Conservation (phyloP, 1,139 yeast genomes). For the Saccharomycopsis hybrid region DNA sequence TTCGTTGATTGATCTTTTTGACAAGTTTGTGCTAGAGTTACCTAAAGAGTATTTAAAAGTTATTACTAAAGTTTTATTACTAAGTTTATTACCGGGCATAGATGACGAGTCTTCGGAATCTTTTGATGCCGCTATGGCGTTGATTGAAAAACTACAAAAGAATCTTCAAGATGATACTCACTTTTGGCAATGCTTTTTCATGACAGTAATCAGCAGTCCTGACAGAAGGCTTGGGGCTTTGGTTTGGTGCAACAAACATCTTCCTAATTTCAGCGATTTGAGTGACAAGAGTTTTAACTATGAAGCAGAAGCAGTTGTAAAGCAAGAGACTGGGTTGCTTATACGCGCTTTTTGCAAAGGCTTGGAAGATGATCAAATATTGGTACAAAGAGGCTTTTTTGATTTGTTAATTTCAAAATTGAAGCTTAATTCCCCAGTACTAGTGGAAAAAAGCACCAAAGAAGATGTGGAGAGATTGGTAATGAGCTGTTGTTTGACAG, state of each 20-base stretch:
- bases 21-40: slow-evolving; percentile 47
- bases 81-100: slow-evolving; percentile 76
- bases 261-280: slow-evolving; percentile 47
- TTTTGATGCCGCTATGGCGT: slow-evolving; percentile 50
- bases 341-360: slow-evolving; percentile 70
- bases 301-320: slow-evolving; percentile 55
- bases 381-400: slow-evolving; percentile 84
- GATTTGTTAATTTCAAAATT: slow-evolving; percentile 68
- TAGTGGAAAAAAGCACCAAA: slow-evolving; percentile 37
- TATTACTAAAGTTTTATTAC: slow-evolving; percentile 60
- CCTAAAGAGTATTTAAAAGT: slow-evolving; percentile 43
- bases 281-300: slow-evolving; percentile 32
- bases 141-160: slow-evolving; percentile 56
- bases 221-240: slow-evolving; percentile 81
- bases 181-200: slow-evolving; percentile 81
- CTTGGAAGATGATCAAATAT: slow-evolving; percentile 51
- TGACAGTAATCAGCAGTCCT: slow-evolving; percentile 68
- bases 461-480: slow-evolving; percentile 55
- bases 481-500: slow-evolving; percentile 58
- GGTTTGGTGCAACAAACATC: slow-evolving; percentile 60
- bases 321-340: slow-evolving; percentile 75
- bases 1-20: slow-evolving; percentile 55
- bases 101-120: slow-evolving; percentile 90
- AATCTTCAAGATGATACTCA: slow-evolving; percentile 60
- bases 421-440: slow-evolving; percentile 55